Conservation (phyloP, 257 asterid species). For the Handroanthus guayacan region DNA sequence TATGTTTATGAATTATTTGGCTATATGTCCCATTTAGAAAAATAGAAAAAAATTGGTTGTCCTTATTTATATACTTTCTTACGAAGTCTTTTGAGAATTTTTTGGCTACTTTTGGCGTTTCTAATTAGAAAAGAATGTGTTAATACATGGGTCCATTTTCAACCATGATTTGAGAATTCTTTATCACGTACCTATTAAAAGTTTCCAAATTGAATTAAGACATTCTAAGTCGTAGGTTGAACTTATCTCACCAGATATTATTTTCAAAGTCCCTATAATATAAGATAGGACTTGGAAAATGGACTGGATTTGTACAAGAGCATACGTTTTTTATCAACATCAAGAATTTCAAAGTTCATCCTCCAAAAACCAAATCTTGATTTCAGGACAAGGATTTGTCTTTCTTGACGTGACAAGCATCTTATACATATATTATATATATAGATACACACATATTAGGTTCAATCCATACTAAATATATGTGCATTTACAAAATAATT, state of each 20-base stretch:
- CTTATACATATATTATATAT: not conserved
- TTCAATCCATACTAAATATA: no score
- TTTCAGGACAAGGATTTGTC: not conserved
- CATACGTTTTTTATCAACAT: not conserved
- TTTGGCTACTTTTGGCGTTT: no score
- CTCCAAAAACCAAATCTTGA: not conserved
- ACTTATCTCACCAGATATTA: not conserved
- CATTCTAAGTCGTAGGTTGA: not conserved
- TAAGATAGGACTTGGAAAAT: slow-evolving; percentile 1
- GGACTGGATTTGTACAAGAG: not conserved
- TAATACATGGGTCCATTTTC: no score
- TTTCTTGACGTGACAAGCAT: slow-evolving; percentile 1
- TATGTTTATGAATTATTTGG: no score
- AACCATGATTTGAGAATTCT: no score
- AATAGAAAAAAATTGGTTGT: no score
- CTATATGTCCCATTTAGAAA: no score
- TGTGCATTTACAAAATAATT: no score
- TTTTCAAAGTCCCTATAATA: not conserved
- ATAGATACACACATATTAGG: no score
- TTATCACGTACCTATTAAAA: not conserved
- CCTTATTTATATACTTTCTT: no score
- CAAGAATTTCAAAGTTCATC: not conserved
- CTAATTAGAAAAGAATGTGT: no score
- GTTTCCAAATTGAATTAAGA: not conserved
- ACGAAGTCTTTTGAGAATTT: no score